A percentile compares a stretch with the other conserved stretches of the same genome.
phyloP scores from a whole-genome alignment of 495 filamentous ascomycete species.

The Symbiotaphrina buchneri region DNA sequence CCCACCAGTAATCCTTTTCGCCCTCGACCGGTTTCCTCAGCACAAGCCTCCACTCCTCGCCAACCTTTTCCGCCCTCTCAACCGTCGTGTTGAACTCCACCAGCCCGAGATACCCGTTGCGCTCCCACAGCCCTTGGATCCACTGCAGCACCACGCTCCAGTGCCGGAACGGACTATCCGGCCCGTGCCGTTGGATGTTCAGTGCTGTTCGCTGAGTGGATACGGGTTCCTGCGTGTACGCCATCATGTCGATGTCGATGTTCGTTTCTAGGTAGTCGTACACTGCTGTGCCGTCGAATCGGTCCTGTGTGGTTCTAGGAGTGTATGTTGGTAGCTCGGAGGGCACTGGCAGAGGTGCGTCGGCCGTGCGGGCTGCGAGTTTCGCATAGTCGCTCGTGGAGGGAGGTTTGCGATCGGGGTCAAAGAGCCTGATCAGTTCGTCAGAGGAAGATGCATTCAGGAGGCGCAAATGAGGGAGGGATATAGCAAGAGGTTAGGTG shows the following conservation, averaged over 20 bases:
- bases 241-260: background rate
- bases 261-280: conserved; percentile 1
- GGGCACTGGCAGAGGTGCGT: background rate
- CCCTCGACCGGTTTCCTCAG: no score
- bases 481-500: no score
- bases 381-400: background rate
- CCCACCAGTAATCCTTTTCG: background rate
- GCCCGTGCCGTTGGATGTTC: background rate
- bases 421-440: no score
- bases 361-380: background rate
- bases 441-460: no score
- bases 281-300: no score
- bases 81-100: no score
- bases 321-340: no score
- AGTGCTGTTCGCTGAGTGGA: background rate
- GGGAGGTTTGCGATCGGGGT: background rate
- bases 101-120: background rate
- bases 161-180: background rate
- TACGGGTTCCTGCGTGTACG: background rate
- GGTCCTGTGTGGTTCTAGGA: no score
- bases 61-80: no score
- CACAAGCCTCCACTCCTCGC: no score
- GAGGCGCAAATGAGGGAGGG: no score
- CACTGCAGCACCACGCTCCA: background rate
- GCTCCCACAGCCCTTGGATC: background rate